These are phyloP conservation scores for Periconia sp. DNA, from an alignment of 2,329 filamentous ascomycete species.

Conservation along the genomic window DNA sequence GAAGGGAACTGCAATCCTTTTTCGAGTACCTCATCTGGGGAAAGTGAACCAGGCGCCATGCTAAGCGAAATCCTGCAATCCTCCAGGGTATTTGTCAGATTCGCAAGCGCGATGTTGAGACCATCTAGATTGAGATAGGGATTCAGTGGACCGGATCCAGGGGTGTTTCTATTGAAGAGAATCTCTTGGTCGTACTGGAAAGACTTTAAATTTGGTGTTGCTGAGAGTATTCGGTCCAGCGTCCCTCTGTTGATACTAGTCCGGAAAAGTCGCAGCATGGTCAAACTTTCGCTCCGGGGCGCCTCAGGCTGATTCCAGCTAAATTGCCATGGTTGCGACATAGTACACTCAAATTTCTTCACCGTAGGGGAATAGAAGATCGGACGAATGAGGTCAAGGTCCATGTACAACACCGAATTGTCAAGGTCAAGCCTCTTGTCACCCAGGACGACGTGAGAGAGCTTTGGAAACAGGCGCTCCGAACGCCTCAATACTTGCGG, in stretches of 20 bases:
- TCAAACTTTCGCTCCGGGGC: conserved; percentile 22
- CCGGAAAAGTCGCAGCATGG: conserved; percentile 25
- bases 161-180: conserved; percentile 18
- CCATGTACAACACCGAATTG: conserved; percentile 25
- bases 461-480: conserved; percentile 25
- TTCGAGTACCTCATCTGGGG: conserved; percentile 20
- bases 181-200: conserved; percentile 31
- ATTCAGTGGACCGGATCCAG: conserved; percentile 12
- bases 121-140: conserved; percentile 26
- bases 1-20: conserved; percentile 24
- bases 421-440: conserved; percentile 18
- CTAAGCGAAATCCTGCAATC: conserved; percentile 22
- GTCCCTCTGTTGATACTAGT: conserved; percentile 28
- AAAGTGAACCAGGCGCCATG: conserved; percentile 25
- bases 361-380: conserved; percentile 27
- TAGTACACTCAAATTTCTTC: conserved; percentile 25
- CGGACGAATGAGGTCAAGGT: conserved; percentile 30
- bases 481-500: conserved; percentile 30
- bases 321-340: conserved; percentile 30
- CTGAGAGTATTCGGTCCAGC: conserved; percentile 23
- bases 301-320: conserved; percentile 20
- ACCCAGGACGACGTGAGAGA: conserved; percentile 22
- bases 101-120: conserved; percentile 25
- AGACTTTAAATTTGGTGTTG: conserved; percentile 23
- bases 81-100: conserved; percentile 23